Conservation (phyloP, 352 stramenopile genomes). For the Sclerospora graminicola region DNA sequence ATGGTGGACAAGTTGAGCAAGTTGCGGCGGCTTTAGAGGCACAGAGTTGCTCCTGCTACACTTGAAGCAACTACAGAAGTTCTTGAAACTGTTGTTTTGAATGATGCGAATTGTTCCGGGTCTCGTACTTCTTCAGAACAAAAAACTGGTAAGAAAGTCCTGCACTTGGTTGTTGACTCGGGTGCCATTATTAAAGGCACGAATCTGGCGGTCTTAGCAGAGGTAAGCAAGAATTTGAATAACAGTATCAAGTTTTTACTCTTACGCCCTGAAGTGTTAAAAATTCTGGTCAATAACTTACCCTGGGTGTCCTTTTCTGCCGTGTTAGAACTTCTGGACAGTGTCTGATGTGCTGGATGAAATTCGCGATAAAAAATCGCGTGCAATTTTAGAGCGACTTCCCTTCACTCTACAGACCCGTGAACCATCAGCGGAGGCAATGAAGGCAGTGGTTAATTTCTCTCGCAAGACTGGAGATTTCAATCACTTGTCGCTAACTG, state of each 20-base stretch:
- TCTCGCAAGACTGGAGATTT: slow-evolving; percentile 83
- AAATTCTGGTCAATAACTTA: slow-evolving; percentile 1
- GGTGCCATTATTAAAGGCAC: slow-evolving; percentile 85
- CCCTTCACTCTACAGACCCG: slow-evolving; percentile 70
- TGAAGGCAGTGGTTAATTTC: slow-evolving; percentile 74
- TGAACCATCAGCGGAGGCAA: slow-evolving; percentile 69
- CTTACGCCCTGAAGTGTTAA: neutral
- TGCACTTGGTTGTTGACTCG: slow-evolving; percentile 76
- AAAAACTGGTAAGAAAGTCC: slow-evolving; percentile 43
- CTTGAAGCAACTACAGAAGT: neutral
- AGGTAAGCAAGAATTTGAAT: slow-evolving; percentile 22
- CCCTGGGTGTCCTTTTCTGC: neutral
- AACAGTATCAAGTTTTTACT: too few relatives aligned
- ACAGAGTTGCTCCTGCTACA: slow-evolving; percentile 5
- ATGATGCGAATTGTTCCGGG: slow-evolving; percentile 1
- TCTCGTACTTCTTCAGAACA: too few relatives aligned
- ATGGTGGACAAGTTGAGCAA: slow-evolving; percentile 20
- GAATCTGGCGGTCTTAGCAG: slow-evolving; percentile 56
- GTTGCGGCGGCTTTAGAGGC: slow-evolving; percentile 9
- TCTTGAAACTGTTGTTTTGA: neutral
- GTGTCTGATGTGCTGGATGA: slow-evolving; percentile 76
- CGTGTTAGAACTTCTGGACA: slow-evolving; percentile 69
- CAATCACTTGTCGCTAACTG: slow-evolving; percentile 70
- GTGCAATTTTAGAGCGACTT: slow-evolving; percentile 53
- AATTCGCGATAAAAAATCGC: slow-evolving; percentile 75